Evolutionary conservation across 805 yeast genomes (phyloP).

Genomic region (Lachancea sp.): DNA sequence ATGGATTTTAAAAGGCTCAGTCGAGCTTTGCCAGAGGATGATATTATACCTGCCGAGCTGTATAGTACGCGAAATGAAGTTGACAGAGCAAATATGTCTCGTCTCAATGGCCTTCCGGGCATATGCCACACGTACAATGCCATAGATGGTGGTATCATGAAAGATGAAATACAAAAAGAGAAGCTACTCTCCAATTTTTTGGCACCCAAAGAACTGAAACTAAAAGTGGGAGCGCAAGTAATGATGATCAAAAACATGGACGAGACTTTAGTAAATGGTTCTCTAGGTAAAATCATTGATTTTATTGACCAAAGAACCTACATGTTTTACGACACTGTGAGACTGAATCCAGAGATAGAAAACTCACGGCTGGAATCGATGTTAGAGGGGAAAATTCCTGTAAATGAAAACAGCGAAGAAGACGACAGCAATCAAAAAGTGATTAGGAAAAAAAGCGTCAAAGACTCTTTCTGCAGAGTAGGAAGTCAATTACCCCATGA

Average conservation of each 20-base stretch:
- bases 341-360: conserved; percentile 20
- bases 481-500: conserved; percentile 10
- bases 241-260: conserved; percentile 77
- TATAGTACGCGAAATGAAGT: conserved; percentile 70
- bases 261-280: conserved; percentile 68
- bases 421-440: conserved; percentile 19
- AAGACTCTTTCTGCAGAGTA: conserved; percentile 21
- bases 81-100: conserved; percentile 51
- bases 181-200: conserved; percentile 49
- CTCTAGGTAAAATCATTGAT: conserved; percentile 62
- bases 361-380: conserved; percentile 15
- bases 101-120: conserved; percentile 44
- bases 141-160: conserved; percentile 46
- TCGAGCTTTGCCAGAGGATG: conserved; percentile 50
- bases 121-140: conserved; percentile 40
- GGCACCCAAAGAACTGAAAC: conserved; percentile 49
- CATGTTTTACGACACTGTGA: conserved; percentile 32
- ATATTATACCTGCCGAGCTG: conserved; percentile 67
- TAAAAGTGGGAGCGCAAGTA: conserved; percentile 73
- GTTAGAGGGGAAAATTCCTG: conserved; percentile 13
- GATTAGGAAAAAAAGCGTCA: conserved; percentile 12
- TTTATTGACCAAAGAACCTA: conserved; percentile 50
- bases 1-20: conserved; percentile 44
- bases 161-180: conserved; percentile 38
- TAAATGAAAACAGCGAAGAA: conserved; percentile 16